Conservation (phyloP, 106 monocot species). For the Posidonia australis region DNA sequence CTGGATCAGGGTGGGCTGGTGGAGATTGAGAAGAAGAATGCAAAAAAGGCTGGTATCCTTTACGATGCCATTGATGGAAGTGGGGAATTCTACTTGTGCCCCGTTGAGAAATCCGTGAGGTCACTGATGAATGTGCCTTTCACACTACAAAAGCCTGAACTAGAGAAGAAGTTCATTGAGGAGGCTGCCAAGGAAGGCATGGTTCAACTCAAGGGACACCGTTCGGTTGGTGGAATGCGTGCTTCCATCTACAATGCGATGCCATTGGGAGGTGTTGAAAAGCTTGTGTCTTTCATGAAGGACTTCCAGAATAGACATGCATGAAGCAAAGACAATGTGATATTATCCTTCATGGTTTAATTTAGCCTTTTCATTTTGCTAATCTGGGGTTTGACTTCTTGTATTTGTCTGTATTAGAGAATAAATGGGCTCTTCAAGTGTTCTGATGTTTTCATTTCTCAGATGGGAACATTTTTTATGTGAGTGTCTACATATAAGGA, state of each 20-base stretch:
- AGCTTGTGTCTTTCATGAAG: slow-evolving; percentile 98
- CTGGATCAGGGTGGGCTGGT: slow-evolving; percentile 77
- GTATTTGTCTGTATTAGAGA: too few species aligned
- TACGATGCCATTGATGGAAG: slow-evolving; percentile 86
- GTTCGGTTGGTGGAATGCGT: slow-evolving; percentile 83
- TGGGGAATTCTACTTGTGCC: slow-evolving; percentile 69
- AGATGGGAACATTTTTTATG: too few species aligned
- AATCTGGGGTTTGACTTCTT: too few species aligned
- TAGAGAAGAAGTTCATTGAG: slow-evolving; percentile 94
- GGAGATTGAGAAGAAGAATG: slow-evolving; percentile 73
- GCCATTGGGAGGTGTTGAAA: slow-evolving; percentile 79
- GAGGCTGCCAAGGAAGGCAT: slow-evolving; percentile 82
- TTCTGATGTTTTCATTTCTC: too few species aligned
- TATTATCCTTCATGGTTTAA: too few species aligned
- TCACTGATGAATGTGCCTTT: slow-evolving; percentile 96
- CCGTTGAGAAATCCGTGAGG: slow-evolving; percentile 77
- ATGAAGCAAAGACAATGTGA: slow-evolving; percentile 6
- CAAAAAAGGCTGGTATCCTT: slow-evolving; percentile 59
- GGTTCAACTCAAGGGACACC: slow-evolving; percentile 97
- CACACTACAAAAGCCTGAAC: slow-evolving; percentile 50
- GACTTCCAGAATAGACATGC: slow-evolving; percentile 90
- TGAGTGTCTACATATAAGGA: too few species aligned
- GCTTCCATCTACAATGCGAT: slow-evolving; percentile 98
- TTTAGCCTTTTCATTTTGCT: too few species aligned
- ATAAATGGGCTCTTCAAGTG: too few species aligned